Percentiles rank a stretch among this genome's conserved stretches.
phyloP scores from a whole-genome alignment of 169 alveolate species.

The Plasmodium cynomolgi region DNA sequence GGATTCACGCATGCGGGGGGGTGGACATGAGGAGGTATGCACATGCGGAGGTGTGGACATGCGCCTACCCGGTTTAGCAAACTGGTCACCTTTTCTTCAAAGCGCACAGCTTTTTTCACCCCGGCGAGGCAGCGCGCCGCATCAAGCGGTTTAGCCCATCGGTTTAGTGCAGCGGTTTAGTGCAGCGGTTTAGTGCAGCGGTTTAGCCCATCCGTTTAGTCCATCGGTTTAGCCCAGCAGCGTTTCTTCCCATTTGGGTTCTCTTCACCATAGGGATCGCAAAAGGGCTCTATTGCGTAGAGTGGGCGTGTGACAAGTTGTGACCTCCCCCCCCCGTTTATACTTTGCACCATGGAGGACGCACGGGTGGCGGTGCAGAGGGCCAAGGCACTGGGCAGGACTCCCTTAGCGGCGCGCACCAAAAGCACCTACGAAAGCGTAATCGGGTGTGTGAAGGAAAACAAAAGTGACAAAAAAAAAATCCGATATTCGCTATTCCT shows the following conservation, averaged over 20 bases:
- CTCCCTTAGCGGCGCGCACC: background rate
- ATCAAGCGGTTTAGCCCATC: too few relatives aligned
- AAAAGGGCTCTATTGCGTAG: background rate
- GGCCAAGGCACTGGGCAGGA: background rate
- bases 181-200: too few relatives aligned
- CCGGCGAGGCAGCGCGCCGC: background rate
- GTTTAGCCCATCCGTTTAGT: too few relatives aligned
- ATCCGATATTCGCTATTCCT: conserved; percentile 25
- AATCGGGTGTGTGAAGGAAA: conserved; percentile 22
- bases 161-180: too few relatives aligned
- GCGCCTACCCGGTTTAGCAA: background rate
- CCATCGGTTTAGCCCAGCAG: background rate
- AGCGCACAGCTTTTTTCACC: background rate
- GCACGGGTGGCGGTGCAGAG: background rate
- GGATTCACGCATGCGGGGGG: background rate
- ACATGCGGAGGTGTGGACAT: background rate
- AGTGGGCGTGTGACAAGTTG: background rate
- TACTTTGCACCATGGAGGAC: background rate
- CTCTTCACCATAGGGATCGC: background rate
- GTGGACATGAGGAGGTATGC: background rate
- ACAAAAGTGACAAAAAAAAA: conserved; percentile 27
- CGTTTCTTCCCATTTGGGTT: background rate
- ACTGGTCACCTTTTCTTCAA: background rate
- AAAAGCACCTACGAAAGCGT: conserved; percentile 32
- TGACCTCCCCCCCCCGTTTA: background rate